Evolutionary conservation across 1,284 basidiomycete species (phyloP).

Genomic region (Cystobasidium slooffiae): DNA sequence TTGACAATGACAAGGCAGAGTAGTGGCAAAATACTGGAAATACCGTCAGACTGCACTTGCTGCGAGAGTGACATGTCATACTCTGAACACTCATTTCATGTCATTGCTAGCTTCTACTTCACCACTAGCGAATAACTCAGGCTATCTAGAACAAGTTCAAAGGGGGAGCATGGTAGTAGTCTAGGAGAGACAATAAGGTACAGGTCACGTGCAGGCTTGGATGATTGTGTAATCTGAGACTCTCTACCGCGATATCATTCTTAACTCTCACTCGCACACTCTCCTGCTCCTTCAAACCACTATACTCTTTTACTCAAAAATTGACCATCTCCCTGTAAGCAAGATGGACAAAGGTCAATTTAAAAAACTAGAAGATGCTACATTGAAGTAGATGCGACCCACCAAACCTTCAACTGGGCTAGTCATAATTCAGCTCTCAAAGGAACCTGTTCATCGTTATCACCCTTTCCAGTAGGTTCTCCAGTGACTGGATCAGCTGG

Average conservation of each 20-base stretch:
- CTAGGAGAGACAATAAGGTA: neutral
- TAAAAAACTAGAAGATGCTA: too few relatives aligned
- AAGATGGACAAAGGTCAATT: too few relatives aligned
- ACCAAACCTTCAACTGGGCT: constrained; percentile 42
- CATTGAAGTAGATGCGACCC: too few relatives aligned
- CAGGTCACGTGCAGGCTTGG: neutral
- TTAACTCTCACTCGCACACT: neutral
- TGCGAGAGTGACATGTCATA: neutral
- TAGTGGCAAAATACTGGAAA: too few relatives aligned
- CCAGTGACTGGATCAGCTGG: constrained; percentile 14
- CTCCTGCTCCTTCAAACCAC: too few relatives aligned
- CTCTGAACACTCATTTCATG: neutral
- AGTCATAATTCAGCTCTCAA: constrained; percentile 44
- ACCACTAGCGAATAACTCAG: too few relatives aligned
- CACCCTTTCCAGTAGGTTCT: neutral
- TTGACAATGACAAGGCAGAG: neutral
- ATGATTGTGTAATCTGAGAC: neutral
- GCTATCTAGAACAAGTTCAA: neutral
- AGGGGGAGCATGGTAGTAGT: neutral
- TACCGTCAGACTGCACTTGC: too few relatives aligned
- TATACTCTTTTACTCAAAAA: neutral
- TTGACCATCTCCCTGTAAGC: neutral
- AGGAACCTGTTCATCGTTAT: constrained; percentile 20
- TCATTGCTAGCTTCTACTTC: too few relatives aligned
- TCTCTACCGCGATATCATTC: neutral